Percentiles rank a stretch among this genome's conserved stretches.
Evolutionary conservation across 306 rosid species (phyloP).

Genomic region (Rubus parviflorus): DNA sequence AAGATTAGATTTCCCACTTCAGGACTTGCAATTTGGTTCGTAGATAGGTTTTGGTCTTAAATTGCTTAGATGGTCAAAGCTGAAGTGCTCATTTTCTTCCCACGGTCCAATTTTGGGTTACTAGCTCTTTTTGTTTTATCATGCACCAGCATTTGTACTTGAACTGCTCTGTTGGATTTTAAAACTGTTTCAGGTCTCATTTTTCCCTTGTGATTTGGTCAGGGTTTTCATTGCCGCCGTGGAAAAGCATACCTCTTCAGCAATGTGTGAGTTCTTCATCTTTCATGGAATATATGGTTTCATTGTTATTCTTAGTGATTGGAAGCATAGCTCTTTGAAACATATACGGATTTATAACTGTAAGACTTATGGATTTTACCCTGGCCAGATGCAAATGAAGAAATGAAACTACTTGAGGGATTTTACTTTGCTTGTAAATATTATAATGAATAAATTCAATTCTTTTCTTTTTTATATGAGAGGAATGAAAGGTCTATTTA

Average conservation of each 20-base stretch:
- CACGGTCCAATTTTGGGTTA: neutral
- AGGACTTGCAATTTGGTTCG: neutral
- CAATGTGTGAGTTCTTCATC: slow-evolving; percentile 59
- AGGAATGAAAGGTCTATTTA: too few relatives aligned
- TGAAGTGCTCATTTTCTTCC: neutral
- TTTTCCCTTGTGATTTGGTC: slow-evolving; percentile 31
- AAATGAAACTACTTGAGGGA: neutral
- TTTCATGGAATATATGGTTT: neutral
- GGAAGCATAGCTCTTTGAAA: neutral
- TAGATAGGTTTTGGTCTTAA: neutral
- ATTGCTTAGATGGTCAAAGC: neutral
- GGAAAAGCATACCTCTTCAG: slow-evolving; percentile 88
- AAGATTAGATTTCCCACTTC: neutral
- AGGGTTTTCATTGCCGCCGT: slow-evolving; percentile 67
- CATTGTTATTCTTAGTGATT: neutral
- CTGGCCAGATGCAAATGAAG: neutral
- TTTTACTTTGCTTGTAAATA: neutral
- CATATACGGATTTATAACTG: neutral
- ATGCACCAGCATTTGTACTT: slow-evolving; percentile 6
- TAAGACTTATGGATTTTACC: neutral
- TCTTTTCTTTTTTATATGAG: too few relatives aligned
- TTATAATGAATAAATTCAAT: neutral
- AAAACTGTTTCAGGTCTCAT: slow-evolving; percentile 21
- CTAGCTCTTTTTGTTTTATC: slow-evolving; percentile 20
- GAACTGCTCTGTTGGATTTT: slow-evolving; percentile 24